phyloP scores from a whole-genome alignment of 83 land plant genomes.

The Picea abies region DNA sequence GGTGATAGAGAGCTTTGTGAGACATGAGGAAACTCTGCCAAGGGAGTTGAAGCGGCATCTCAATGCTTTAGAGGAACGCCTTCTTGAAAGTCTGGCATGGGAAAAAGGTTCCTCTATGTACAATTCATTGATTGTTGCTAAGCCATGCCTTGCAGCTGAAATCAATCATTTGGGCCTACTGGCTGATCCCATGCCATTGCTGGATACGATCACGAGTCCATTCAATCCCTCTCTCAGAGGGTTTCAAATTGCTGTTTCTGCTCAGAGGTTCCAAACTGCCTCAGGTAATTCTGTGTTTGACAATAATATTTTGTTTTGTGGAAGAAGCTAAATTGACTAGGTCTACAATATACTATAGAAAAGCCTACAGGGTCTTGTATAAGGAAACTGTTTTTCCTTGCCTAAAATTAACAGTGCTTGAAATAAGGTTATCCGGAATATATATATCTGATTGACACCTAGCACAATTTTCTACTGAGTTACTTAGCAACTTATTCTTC shows the following conservation, averaged over 20 bases:
- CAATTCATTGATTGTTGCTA: slow-evolving; percentile 86
- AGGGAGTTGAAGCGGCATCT: slow-evolving; percentile 92
- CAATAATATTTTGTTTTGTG: background rate
- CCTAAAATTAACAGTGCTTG: too few species aligned
- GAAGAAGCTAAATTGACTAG: too few species aligned
- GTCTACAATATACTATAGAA: too few species aligned
- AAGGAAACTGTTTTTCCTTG: too few species aligned
- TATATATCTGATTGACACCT: too few species aligned
- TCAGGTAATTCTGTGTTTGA: slow-evolving; percentile 32
- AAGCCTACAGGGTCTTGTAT: too few species aligned
- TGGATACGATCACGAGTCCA: slow-evolving; percentile 70
- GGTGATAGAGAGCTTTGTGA: slow-evolving; percentile 92
- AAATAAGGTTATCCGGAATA: too few species aligned
- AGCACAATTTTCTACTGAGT: too few species aligned
- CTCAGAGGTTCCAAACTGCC: slow-evolving; percentile 40
- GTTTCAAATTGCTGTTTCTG: slow-evolving; percentile 23
- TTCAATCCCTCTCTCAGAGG: slow-evolving; percentile 34
- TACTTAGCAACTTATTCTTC: too few species aligned
- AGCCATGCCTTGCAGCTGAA: slow-evolving; percentile 60
- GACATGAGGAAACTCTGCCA: slow-evolving; percentile 92
- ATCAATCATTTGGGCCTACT: slow-evolving; percentile 77
- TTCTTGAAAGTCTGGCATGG: slow-evolving; percentile 96
- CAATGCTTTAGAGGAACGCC: slow-evolving; percentile 87
- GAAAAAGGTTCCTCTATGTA: slow-evolving; percentile 96
- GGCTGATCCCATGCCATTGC: slow-evolving; percentile 92